phyloP scores from a whole-genome alignment of 2,329 filamentous ascomycete genomes.

The Xylariaceae sp. region DNA sequence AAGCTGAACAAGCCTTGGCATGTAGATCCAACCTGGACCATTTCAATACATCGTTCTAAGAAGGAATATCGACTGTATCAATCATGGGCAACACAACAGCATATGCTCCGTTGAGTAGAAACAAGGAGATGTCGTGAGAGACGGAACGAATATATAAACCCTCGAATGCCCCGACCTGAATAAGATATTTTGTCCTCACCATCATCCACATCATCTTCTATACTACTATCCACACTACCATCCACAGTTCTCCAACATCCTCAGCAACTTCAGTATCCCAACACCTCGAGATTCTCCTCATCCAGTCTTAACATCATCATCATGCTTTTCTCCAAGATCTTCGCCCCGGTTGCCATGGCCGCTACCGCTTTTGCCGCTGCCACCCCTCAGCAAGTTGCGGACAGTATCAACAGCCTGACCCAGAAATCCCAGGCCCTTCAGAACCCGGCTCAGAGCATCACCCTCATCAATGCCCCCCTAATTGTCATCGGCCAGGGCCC shows the following conservation, averaged over 20 bases:
- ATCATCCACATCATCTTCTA: constrained; percentile 11
- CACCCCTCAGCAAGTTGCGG: constrained; percentile 15
- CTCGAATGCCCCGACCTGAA: not conserved
- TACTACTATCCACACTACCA: not conserved
- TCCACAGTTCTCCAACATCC: not conserved
- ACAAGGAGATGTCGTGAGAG: not conserved
- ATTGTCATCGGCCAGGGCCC: constrained; percentile 21
- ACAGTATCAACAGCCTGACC: constrained; percentile 12
- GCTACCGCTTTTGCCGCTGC: constrained; percentile 17
- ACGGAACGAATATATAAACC: constrained; percentile 18
- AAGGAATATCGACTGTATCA: not conserved
- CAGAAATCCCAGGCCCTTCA: constrained; percentile 13
- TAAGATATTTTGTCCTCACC: constrained; percentile 1
- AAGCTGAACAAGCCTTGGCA: constrained; percentile 17
- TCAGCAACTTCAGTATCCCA: not conserved
- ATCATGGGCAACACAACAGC: not conserved
- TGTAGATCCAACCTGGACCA: not conserved
- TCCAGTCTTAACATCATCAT: constrained; percentile 10
- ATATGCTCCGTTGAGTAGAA: not conserved
- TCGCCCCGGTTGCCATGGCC: constrained; percentile 24
- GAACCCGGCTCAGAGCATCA: constrained; percentile 20
- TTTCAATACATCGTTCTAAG: too few relatives aligned
- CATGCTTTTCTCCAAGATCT: constrained; percentile 28
- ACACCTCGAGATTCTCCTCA: not conserved
- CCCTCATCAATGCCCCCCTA: constrained; percentile 19